phyloP scores from a whole-genome alignment of 2,329 filamentous ascomycete genomes.

The Colletotrichum sp. region DNA sequence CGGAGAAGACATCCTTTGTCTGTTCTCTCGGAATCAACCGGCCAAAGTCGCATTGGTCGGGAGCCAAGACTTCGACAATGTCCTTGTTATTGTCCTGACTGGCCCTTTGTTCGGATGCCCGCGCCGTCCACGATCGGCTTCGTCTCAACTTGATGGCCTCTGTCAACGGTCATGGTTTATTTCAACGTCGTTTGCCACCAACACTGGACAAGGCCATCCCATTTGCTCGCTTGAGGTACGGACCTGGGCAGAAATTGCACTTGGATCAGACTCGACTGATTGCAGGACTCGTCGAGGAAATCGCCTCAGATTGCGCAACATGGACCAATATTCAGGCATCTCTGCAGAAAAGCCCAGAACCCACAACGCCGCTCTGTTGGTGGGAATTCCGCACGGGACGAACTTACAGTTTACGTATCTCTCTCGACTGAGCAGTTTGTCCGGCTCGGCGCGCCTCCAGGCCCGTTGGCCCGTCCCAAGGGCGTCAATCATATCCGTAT shows the following conservation, averaged over 20 bases:
- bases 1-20: not conserved
- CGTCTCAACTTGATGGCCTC: not conserved
- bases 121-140: not conserved
- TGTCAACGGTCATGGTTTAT: not conserved
- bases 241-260: not conserved
- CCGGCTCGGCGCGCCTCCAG: not conserved
- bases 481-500: not conserved
- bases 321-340: not conserved
- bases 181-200: not conserved
- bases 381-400: not conserved
- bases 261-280: not conserved
- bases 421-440: not conserved
- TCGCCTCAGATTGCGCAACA: not conserved
- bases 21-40: slow-evolving; percentile 15
- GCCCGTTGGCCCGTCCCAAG: not conserved
- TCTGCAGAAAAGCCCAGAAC: not conserved
- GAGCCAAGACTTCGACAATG: not conserved
- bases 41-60: slow-evolving; percentile 1
- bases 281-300: not conserved
- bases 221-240: not conserved
- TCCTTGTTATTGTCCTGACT: not conserved
- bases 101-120: not conserved
- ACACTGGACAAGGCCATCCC: not conserved
- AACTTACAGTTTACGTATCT: not conserved
- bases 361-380: not conserved